These are phyloP conservation scores for Mycena kentingensis DNA, from an alignment of 768 basidiomycete genomes.

Conservation along the genomic window DNA sequence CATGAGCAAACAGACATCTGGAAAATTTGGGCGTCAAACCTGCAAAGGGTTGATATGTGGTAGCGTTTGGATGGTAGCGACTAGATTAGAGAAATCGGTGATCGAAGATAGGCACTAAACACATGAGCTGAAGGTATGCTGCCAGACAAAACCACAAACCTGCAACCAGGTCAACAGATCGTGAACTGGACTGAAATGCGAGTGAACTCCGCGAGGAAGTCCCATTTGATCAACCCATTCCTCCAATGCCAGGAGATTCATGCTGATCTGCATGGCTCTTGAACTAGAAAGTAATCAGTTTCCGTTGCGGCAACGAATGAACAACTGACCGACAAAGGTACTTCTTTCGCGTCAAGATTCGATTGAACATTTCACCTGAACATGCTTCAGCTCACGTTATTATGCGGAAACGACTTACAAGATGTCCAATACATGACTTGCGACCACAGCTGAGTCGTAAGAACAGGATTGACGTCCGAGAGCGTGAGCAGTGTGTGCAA, in stretches of 20 bases:
- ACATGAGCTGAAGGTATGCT: background rate
- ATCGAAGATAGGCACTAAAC: constrained; percentile 82
- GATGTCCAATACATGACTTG: constrained; percentile 99
- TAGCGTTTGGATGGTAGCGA: constrained; percentile 88
- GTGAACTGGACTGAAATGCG: constrained; percentile 81
- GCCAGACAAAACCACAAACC: constrained; percentile 40
- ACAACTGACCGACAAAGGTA: constrained; percentile 78
- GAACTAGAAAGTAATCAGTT: constrained; percentile 48
- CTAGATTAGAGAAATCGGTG: constrained; percentile 81
- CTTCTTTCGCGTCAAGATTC: constrained; percentile 87
- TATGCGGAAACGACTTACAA: constrained; percentile 53
- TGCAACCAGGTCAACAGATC: constrained; percentile 88
- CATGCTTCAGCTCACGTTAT: constrained; percentile 2
- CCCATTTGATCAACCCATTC: constrained; percentile 88
- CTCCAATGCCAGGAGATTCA: constrained; percentile 84
- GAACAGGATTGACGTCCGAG: constrained; percentile 87
- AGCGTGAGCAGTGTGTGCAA: constrained; percentile 81
- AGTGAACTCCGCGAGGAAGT: constrained; percentile 74
- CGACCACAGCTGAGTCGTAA: constrained; percentile 90
- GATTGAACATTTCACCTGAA: constrained; percentile 82
- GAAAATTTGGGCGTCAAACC: constrained; percentile 39
- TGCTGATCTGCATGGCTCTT: constrained; percentile 83
- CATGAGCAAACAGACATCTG: background rate
- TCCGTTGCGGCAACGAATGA: background rate
- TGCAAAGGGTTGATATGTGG: constrained; percentile 89